phyloP scores from a whole-genome alignment of 345 rosid species.

The Eucalyptus erythrocorys region DNA sequence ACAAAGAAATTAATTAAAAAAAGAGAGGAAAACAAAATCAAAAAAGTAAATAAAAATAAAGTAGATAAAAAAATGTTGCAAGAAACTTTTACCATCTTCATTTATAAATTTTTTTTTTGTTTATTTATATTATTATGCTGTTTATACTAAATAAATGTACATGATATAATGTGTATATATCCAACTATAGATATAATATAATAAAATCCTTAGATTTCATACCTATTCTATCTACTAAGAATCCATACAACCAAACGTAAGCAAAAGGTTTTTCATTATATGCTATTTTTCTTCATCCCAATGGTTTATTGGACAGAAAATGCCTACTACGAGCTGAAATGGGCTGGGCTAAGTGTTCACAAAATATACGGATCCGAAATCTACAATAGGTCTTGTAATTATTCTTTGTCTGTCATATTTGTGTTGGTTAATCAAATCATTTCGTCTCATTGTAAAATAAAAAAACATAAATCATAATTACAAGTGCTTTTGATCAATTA shows the following conservation, averaged over 20 bases:
- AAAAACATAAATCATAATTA: neutral
- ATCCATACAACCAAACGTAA: fast-evolving
- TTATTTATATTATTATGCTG: fast-evolving
- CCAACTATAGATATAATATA: fast-evolving
- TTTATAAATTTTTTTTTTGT: too few species aligned
- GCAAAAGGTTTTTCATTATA: neutral
- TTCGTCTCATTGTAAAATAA: neutral
- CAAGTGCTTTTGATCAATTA: neutral
- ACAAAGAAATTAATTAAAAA: too few species aligned
- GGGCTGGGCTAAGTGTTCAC: neutral
- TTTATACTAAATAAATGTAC: too few species aligned
- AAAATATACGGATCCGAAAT: neutral
- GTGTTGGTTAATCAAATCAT: neutral
- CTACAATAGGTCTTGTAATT: neutral
- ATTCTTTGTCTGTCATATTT: too few species aligned
- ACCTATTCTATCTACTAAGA: too few species aligned
- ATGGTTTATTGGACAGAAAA: neutral
- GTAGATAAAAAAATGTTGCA: too few species aligned
- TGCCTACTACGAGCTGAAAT: neutral
- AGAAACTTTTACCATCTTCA: too few species aligned
- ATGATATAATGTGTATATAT: too few species aligned
- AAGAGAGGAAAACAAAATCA: too few species aligned
- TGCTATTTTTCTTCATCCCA: neutral
- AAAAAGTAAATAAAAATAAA: too few species aligned
- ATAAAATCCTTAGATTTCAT: too few species aligned